Evolutionary conservation across 768 basidiomycete species (phyloP).

Genomic region (Pleurotus tuber-regium): DNA sequence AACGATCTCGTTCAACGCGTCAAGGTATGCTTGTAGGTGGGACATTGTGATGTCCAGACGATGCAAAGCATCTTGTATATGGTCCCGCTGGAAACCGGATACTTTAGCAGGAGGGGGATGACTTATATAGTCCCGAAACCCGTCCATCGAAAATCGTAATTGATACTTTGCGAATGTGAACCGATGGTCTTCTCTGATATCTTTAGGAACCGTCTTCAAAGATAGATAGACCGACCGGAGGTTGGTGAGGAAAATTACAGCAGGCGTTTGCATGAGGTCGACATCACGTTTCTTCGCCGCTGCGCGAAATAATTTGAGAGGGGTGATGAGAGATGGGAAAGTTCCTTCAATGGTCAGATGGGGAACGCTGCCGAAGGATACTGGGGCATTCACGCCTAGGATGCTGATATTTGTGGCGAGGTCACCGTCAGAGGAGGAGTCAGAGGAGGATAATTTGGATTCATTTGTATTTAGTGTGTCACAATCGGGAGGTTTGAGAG

Average conservation of each 20-base stretch:
- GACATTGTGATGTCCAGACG: not conserved
- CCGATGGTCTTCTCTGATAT: not conserved
- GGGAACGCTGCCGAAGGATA: not conserved
- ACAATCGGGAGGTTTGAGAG: too few species aligned
- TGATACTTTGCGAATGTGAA: not conserved
- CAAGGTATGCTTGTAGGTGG: not conserved
- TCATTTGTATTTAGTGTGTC: too few species aligned
- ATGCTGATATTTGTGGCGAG: slow-evolving; percentile 3
- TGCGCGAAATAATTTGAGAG: not conserved
- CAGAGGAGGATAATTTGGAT: too few species aligned
- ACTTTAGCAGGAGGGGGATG: not conserved
- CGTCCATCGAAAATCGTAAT: not conserved
- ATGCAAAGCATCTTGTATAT: not conserved
- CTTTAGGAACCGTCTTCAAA: not conserved
- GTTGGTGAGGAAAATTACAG: not conserved
- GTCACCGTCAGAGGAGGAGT: slow-evolving; percentile 1
- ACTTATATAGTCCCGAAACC: not conserved
- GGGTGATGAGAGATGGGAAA: slow-evolving; percentile 2
- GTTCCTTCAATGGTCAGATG: not conserved
- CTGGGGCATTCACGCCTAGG: not conserved
- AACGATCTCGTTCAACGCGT: not conserved
- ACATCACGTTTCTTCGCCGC: not conserved
- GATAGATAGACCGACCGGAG: not conserved
- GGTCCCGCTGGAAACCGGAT: not conserved
- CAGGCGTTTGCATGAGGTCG: not conserved